A percentile compares a stretch with the other conserved stretches of the same genome.
Evolutionary conservation across 352 stramenopile genomes (phyloP).

Genomic region (Phytophthora constricta): DNA sequence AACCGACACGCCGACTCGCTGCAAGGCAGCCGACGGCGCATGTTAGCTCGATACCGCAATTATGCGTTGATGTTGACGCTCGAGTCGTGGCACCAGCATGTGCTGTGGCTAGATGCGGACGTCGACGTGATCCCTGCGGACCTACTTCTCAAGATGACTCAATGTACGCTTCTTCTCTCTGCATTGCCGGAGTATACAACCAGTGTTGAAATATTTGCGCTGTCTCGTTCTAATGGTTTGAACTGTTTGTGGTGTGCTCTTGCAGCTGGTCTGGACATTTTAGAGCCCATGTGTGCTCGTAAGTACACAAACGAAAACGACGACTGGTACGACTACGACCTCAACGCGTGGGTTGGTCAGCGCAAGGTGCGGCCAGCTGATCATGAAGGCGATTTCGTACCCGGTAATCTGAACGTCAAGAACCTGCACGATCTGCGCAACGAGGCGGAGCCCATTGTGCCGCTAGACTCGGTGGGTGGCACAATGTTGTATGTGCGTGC

Average conservation of each 20-base stretch:
- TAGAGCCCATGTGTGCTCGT: conserved; percentile 20
- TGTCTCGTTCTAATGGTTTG: too few species aligned
- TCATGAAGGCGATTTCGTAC: conserved; percentile 14
- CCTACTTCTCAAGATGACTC: conserved; percentile 44
- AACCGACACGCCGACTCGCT: conserved; percentile 39
- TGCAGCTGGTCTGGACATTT: conserved; percentile 19
- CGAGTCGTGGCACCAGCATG: conserved; percentile 45
- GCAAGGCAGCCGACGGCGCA: conserved; percentile 37
- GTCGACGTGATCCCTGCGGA: conserved; percentile 32
- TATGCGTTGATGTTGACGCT: conserved; percentile 41
- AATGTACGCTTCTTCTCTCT: too few species aligned
- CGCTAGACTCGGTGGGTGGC: conserved; percentile 44
- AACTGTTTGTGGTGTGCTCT: neutral
- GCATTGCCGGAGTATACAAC: too few species aligned
- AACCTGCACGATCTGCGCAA: conserved; percentile 8
- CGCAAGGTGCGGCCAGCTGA: conserved; percentile 12
- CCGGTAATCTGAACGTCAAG: conserved; percentile 17
- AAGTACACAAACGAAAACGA: neutral
- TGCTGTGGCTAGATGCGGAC: conserved; percentile 55
- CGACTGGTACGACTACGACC: conserved; percentile 23
- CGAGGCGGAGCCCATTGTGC: neutral
- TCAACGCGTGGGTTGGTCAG: conserved; percentile 28
- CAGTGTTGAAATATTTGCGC: too few species aligned
- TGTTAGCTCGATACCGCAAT: conserved; percentile 57
- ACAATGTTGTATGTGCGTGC: conserved; percentile 46